Percentiles rank a stretch among this genome's conserved stretches.
Evolutionary conservation across 177 flowering plant species (phyloP).

Genomic region (Tripterygium wilfordii): DNA sequence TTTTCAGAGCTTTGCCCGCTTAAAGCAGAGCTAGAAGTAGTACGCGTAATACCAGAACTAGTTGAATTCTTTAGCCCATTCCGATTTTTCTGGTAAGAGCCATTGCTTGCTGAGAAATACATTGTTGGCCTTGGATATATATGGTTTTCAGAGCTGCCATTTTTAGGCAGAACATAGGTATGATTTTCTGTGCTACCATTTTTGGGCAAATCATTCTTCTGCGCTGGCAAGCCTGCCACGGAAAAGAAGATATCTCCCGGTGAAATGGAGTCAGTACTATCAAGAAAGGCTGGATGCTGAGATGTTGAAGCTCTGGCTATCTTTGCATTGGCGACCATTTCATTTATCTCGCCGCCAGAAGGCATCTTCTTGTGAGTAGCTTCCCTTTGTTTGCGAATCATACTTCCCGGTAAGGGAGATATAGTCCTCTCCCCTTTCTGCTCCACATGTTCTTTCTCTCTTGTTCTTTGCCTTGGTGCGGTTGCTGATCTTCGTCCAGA

Average conservation of each 20-base stretch:
- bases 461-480: constrained; percentile 36
- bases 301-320: constrained; percentile 10
- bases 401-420: constrained; percentile 28
- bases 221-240: constrained; percentile 17
- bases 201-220: constrained; percentile 15
- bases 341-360: constrained; percentile 54
- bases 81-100: too few species aligned
- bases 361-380: constrained; percentile 17
- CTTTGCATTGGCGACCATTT: constrained; percentile 47
- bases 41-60: constrained; percentile 19
- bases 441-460: constrained; percentile 22
- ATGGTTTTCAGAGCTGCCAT: too few species aligned
- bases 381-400: constrained; percentile 23
- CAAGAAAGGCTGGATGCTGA: constrained; percentile 16
- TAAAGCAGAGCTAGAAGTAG: constrained; percentile 19
- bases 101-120: constrained; percentile 13
- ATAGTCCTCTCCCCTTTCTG: constrained; percentile 19
- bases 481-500: constrained; percentile 36
- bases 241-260: constrained; percentile 65
- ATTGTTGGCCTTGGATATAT: constrained; percentile 24
- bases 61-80: constrained; percentile 15
- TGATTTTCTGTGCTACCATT: constrained; percentile 12
- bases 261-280: constrained; percentile 46
- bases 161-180: too few species aligned
- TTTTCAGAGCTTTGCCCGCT: constrained; percentile 33